Conservation (phyloP, 805 yeast genomes). For the Zygosaccharomyces kombuchaensis region DNA sequence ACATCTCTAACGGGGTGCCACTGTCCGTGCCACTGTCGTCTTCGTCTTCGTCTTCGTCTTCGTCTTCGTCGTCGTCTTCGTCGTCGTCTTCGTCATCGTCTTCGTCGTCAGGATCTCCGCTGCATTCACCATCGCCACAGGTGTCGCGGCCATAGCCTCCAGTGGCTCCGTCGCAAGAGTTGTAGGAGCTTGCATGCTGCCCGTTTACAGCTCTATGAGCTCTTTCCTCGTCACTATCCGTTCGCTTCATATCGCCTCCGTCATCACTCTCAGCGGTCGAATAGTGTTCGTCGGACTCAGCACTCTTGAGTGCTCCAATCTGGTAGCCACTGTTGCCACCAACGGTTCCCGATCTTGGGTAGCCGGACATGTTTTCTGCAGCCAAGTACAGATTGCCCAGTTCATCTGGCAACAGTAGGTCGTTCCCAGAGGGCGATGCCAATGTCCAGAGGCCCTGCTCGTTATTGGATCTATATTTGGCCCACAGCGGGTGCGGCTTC, state of each 20-base stretch:
- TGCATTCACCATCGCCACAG: not conserved
- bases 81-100: not conserved
- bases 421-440: conserved; percentile 12
- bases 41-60: not conserved
- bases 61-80: not conserved
- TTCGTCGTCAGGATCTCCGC: not conserved
- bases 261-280: conserved; percentile 2
- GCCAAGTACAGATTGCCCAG: conserved; percentile 11
- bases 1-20: not conserved
- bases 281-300: conserved; percentile 3
- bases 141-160: no score
- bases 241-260: not conserved
- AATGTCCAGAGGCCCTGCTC: conserved; percentile 10
- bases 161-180: not conserved
- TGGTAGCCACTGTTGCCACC: not conserved
- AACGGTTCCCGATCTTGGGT: not conserved
- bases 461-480: conserved; percentile 1
- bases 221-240: not conserved
- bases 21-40: not conserved
- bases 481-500: conserved; percentile 1
- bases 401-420: conserved; percentile 8
- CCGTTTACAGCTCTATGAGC: not conserved
- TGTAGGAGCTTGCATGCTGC: not conserved
- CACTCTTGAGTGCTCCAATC: not conserved
- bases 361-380: conserved; percentile 7